phyloP scores from a whole-genome alignment of 164 flowering plant species.

The Santalum album region DNA sequence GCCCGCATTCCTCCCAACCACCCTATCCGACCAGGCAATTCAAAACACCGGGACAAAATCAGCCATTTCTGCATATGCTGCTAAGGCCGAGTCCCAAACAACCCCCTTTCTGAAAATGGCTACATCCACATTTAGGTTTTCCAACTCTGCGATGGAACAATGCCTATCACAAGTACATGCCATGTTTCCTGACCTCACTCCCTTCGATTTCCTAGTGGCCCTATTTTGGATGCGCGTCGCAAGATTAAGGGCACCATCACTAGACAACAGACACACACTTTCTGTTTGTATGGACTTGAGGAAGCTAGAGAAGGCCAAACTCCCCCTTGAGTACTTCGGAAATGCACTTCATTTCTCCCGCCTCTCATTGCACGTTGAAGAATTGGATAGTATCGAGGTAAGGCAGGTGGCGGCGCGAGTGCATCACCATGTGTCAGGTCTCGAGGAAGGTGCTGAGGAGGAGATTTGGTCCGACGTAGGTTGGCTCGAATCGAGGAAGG shows the following conservation, averaged over 20 bases:
- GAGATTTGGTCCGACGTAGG: constrained; percentile 37
- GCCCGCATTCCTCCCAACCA: constrained; percentile 36
- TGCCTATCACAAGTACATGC: constrained; percentile 31
- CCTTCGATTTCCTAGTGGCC: constrained; percentile 60
- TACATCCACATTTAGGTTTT: constrained; percentile 56
- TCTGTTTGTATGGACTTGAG: constrained; percentile 51
- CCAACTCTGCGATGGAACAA: constrained; percentile 30
- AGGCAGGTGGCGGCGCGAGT: constrained; percentile 22
- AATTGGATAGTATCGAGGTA: constrained; percentile 10
- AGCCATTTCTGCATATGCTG: constrained; percentile 19
- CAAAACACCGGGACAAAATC: constrained; percentile 22
- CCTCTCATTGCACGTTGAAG: constrained; percentile 11
- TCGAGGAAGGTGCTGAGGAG: constrained; percentile 22
- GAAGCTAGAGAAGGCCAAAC: constrained; percentile 27
- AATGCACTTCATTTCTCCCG: constrained; percentile 61
- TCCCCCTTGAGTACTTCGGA: constrained; percentile 56
- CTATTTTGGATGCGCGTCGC: constrained; percentile 50
- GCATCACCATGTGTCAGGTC: constrained; percentile 20
- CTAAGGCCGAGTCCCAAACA: constrained; percentile 20
- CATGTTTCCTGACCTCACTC: constrained; percentile 45
- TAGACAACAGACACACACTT: constrained; percentile 14
- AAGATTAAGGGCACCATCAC: constrained; percentile 11
- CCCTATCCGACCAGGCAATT: constrained; percentile 12
- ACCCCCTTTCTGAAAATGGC: constrained; percentile 27
- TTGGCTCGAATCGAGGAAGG: constrained; percentile 39